These are phyloP conservation scores for Barnettozyma populi DNA, from an alignment of 805 yeast species.

Conservation along the genomic window DNA sequence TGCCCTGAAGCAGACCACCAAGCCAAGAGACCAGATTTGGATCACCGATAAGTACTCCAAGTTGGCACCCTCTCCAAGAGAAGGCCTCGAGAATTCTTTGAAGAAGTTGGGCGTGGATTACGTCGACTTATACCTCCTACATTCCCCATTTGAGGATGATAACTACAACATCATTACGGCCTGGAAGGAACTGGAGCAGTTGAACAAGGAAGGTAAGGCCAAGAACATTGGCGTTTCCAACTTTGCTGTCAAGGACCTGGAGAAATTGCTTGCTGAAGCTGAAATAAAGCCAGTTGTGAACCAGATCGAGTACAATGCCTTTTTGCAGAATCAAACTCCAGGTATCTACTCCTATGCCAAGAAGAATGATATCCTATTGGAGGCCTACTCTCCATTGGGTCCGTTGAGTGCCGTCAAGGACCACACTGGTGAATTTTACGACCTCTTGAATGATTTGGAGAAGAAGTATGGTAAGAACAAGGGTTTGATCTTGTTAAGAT, in stretches of 20 bases:
- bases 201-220: conserved; percentile 47
- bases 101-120: conserved; percentile 36
- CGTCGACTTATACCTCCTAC: conserved; percentile 49
- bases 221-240: conserved; percentile 61
- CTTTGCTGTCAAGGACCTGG: conserved; percentile 41
- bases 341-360: conserved; percentile 47
- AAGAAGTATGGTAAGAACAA: conserved; percentile 52
- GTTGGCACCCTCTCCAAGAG: conserved; percentile 34
- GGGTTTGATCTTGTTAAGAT: conserved; percentile 63
- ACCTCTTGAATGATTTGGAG: conserved; percentile 38
- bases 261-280: conserved; percentile 34
- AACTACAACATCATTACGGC: conserved; percentile 41
- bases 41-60: conserved; percentile 48
- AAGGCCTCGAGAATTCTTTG: conserved; percentile 35
- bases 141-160: conserved; percentile 38
- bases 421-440: conserved; percentile 35
- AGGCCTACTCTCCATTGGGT: conserved; percentile 65
- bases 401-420: conserved; percentile 50
- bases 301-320: conserved; percentile 64
- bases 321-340: conserved; percentile 62
- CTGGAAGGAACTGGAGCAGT: conserved; percentile 45
- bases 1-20: conserved; percentile 37
- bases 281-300: conserved; percentile 47
- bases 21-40: conserved; percentile 45
- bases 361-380: conserved; percentile 45